These are phyloP conservation scores for Jackrogersella multiformis DNA, from an alignment of 495 filamentous ascomycete genomes.

Conservation along the genomic window DNA sequence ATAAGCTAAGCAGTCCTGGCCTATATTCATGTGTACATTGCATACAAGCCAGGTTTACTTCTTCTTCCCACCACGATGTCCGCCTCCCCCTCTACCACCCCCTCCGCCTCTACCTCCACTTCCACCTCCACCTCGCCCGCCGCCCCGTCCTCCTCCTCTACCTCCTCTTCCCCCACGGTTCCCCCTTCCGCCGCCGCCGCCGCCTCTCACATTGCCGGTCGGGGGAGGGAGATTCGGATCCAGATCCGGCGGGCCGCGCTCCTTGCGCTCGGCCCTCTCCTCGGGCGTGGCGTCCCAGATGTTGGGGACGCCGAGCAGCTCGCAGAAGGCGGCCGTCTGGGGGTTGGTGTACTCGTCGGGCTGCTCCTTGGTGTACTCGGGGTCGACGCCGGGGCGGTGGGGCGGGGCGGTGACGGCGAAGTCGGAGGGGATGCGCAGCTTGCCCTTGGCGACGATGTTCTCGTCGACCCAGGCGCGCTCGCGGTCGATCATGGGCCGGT, in stretches of 20 bases:
- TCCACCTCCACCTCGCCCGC: conserved; percentile 41
- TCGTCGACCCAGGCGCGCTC: conserved; percentile 80
- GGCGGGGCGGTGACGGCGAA: conserved; percentile 80
- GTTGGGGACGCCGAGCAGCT: conserved; percentile 78
- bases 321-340: conserved; percentile 82
- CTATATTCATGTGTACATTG: too few species aligned
- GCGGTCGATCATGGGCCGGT: conserved; percentile 67
- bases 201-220: too few species aligned
- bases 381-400: conserved; percentile 59
- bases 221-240: too few species aligned
- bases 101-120: conserved; percentile 1
- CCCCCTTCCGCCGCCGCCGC: conserved; percentile 18
- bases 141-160: background rate
- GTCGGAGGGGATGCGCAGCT: conserved; percentile 74
- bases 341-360: conserved; percentile 83
- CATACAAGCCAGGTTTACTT: too few species aligned
- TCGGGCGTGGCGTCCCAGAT: conserved; percentile 75
- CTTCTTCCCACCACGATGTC: conserved; percentile 33
- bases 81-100: conserved; percentile 44
- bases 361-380: conserved; percentile 51
- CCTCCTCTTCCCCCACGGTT: background rate
- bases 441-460: conserved; percentile 67
- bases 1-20: too few species aligned
- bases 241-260: too few species aligned
- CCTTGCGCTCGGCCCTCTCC: conserved; percentile 66